Base-by-base conservation (phyloP, 2,329 filamentous ascomycete species). In the Hypoxylon sp. region DNA sequence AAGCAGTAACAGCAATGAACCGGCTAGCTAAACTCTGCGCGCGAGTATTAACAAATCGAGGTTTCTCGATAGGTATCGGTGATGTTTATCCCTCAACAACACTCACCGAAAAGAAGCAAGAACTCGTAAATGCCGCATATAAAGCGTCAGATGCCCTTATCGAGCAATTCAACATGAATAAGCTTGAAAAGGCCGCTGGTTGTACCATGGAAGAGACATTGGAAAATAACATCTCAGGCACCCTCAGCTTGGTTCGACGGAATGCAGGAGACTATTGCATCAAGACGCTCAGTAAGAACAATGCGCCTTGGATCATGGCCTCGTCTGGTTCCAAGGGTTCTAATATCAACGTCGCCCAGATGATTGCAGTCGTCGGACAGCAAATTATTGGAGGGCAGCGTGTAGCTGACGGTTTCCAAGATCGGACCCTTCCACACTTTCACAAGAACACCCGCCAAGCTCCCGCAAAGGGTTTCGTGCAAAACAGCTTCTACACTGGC, bases 271-370 rank as follows among this genome's bases (percentile, higher is more conserved):
- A 93, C 57, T 91, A 94, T 77, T 98, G 96, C 87, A 94, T 98
- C 76, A 88, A 90, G 31, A 94, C 95, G 56, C 85, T 99, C 37
- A 98, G 94, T 82, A 91, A 90, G 70, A 94, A 94, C 83, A 99
- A 99, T 75, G 91, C 96, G 0, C 94, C 96, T 5, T 85, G 98
- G 70, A 91, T 97, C 82, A 99, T 99, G 96, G 96, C 96, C 68
- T 96, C 93, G 69, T 98, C 94, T 11, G 96, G 96, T 53, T 98
- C 95, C 59, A 99, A 99, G 81, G 96, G 96, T 78, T 97, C 94
- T 4, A 92, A 93, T 75, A 97, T 99, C 84, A 99, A 99, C 85
- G 96, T 99, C 35, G 96, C 96, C 8, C 96, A 99, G 83, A 99
- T 99, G 96, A 92, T 98, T 78, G 95, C 96, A 63, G 90, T 94